Evolutionary conservation across 257 asterid species (phyloP), one percentile per base, ranked within the genome.

Genomic region (Solanum chiquidenum): DNA sequence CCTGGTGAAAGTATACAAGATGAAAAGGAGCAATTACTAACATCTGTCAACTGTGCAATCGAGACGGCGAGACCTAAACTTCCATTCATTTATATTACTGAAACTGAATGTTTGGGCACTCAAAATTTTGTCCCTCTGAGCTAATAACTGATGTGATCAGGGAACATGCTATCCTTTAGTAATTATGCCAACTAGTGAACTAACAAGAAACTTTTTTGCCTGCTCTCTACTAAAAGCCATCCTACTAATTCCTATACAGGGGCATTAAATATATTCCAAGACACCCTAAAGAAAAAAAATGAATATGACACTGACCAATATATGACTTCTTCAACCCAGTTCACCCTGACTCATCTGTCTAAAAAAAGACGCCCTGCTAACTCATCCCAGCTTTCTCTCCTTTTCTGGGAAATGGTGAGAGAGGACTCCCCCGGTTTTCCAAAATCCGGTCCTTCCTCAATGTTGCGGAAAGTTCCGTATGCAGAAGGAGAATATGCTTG

Each of bases 391-490:
- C 86, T 77, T 58, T 83, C 87, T 86, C 88, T 42, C 83, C 88
- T 90, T 18, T 82, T 49, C 64, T 69, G 85, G 14, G 83, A 86
- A 46, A 73, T 89, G 31, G 38, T 31, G 21, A 83, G 75, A 21
- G 92, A 87, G 86, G 52, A 55, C 23, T 88, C 90, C 12, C 20
- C 71, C 1, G 64, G 69, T 74, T 91, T 86, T 85, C 90, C 90
- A 7, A 94, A 92, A 73, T 93, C 89, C 86, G 91, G 93, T 5
- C 94, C 96, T 88, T 84, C 85, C 87, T 94, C 94, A 12, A 73
- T 58, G 13, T 93, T 96, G 10, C 79, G 83, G 89, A 97, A 97
- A 20, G 99, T 97, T 40, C 99, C 99, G 37, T 97, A 97, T 5
- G 87, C 37, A 38, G 98, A 90, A 27, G 98, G 95, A 13, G 98